A percentile compares a stretch with the other conserved stretches of the same genome.
Evolutionary conservation across 139 green algal species (phyloP).

Genomic region (Diplosphaera chodatii): DNA sequence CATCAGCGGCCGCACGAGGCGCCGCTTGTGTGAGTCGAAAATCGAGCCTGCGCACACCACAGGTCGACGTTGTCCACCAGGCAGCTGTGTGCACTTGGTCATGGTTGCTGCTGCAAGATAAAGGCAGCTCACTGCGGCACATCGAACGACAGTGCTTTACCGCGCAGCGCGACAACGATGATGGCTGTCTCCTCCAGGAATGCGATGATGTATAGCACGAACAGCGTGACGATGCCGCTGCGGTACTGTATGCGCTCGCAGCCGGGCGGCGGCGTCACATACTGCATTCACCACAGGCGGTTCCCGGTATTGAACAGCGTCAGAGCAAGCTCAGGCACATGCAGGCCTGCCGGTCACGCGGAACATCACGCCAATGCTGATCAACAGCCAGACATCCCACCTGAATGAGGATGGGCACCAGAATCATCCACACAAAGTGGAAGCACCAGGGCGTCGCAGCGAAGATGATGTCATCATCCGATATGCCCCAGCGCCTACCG

Average conservation of each 20-base stretch:
- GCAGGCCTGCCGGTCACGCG: too few relatives aligned
- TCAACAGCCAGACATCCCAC: background rate
- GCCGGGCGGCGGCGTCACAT: background rate
- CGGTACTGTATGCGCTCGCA: constrained; percentile 11
- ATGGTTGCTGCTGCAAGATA: too few relatives aligned
- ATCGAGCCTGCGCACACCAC: constrained; percentile 4
- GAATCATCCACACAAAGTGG: background rate
- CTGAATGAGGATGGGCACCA: background rate
- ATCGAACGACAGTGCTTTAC: too few relatives aligned
- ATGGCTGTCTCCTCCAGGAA: constrained; percentile 28
- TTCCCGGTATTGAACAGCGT: too few relatives aligned
- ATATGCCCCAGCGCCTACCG: constrained; percentile 31
- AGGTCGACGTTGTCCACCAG: too few relatives aligned
- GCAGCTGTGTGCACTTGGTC: too few relatives aligned
- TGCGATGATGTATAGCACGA: constrained; percentile 19
- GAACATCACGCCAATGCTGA: too few relatives aligned
- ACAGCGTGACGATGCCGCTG: constrained; percentile 18
- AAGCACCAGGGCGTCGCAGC: background rate
- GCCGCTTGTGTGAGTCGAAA: background rate
- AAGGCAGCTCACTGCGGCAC: too few relatives aligned
- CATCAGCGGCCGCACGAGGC: background rate
- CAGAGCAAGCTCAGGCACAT: too few relatives aligned
- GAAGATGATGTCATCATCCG: constrained; percentile 32
- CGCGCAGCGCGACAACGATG: too few relatives aligned
- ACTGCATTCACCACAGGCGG: too few relatives aligned